Evolutionary conservation across 2,329 filamentous ascomycete species (phyloP).

Genomic region (Calonectria leucothoes): DNA sequence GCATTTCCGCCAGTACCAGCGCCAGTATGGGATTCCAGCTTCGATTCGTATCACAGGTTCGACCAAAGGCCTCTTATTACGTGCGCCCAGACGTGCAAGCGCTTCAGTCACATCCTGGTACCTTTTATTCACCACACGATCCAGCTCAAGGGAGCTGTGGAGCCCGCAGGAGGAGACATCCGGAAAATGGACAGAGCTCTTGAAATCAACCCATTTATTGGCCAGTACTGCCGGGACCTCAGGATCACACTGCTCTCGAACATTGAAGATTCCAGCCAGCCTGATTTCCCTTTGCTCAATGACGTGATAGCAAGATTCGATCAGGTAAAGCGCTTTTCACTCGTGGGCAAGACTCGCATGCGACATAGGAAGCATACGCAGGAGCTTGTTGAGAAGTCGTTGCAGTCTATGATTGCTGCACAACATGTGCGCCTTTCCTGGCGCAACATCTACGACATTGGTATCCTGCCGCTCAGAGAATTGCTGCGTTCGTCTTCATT

Average conservation of each 20-base stretch:
- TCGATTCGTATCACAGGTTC: neutral
- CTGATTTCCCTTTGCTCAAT: neutral
- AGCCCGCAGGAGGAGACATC: neutral
- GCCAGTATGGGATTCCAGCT: too few relatives aligned
- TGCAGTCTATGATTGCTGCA: neutral
- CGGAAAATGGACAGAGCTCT: neutral
- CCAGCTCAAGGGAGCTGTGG: neutral
- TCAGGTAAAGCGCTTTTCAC: neutral
- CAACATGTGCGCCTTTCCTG: neutral
- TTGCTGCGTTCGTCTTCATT: neutral
- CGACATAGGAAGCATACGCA: too few relatives aligned
- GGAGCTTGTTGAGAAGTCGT: neutral
- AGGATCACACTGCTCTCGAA: neutral
- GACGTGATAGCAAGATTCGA: neutral
- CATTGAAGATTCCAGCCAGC: neutral
- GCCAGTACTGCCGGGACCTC: neutral
- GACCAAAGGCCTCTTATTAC: neutral
- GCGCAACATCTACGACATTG: neutral
- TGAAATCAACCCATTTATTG: neutral
- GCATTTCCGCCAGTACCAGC: neutral
- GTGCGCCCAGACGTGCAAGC: neutral
- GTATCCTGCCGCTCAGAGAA: neutral
- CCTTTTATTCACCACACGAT: neutral
- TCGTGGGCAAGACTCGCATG: neutral
- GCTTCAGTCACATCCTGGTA: neutral